Evolutionary conservation across 495 filamentous ascomycete genomes (phyloP).

Genomic region (Evernia prunastri): DNA sequence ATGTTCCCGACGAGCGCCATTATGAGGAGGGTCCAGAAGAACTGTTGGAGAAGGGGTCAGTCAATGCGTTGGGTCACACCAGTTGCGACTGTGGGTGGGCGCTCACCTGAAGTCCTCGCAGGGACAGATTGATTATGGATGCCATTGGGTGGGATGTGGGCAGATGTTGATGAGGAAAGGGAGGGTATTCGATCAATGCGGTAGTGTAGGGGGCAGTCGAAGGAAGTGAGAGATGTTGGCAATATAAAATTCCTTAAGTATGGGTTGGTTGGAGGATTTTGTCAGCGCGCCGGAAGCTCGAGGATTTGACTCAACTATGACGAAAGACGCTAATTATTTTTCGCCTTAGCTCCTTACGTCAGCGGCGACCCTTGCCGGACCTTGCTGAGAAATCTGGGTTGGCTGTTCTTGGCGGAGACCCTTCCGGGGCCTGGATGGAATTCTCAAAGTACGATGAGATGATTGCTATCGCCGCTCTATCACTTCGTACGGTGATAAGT

Average conservation of each 20-base stretch:
- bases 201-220: too few relatives aligned
- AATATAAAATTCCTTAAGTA: too few relatives aligned
- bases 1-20: constrained; percentile 64
- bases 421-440: neutral
- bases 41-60: constrained; percentile 36
- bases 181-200: neutral
- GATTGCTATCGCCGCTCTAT: too few relatives aligned
- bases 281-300: neutral
- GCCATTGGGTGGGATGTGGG: neutral
- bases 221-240: neutral
- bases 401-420: neutral
- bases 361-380: neutral
- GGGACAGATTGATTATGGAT: constrained; percentile 17
- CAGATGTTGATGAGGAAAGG: neutral
- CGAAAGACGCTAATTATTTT: neutral
- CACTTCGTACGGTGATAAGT: too few relatives aligned
- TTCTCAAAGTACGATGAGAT: too few relatives aligned
- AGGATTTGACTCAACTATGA: neutral
- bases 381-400: neutral
- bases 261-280: neutral
- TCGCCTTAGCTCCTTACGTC: neutral
- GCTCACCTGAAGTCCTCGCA: constrained; percentile 25
- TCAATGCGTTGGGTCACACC: neutral
- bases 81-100: neutral
- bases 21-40: constrained; percentile 60